Evolutionary conservation across 2,329 filamentous ascomycete genomes (phyloP).

Genomic region (Pyrenophora teres): DNA sequence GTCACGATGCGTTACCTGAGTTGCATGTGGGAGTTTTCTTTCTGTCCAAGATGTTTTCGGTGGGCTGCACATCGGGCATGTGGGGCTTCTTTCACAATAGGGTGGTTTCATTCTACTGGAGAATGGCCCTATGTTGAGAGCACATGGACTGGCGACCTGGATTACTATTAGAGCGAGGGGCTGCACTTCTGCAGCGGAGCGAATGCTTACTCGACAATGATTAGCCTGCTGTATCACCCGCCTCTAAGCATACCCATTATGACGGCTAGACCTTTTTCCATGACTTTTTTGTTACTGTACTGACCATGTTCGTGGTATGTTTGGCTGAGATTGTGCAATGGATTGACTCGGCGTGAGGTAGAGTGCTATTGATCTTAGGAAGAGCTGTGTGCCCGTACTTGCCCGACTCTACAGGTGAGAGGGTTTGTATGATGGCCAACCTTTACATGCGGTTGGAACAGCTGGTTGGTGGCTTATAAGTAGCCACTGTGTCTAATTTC

Average conservation of each 20-base stretch:
- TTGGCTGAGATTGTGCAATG: too few relatives aligned
- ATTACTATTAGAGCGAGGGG: slow-evolving; percentile 27
- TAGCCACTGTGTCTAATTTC: too few relatives aligned
- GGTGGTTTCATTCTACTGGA: slow-evolving; percentile 1
- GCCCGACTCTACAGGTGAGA: too few relatives aligned
- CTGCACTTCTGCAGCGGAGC: slow-evolving; percentile 10
- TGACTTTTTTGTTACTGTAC: background rate
- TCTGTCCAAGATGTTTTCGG: slow-evolving; percentile 32
- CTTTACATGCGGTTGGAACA: too few relatives aligned
- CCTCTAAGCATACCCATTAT: slow-evolving; percentile 23
- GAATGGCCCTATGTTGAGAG: slow-evolving; percentile 10
- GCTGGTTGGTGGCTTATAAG: too few relatives aligned
- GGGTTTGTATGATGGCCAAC: too few relatives aligned
- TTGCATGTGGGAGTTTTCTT: slow-evolving; percentile 47
- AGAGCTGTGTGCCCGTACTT: too few relatives aligned
- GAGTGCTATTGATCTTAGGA: too few relatives aligned
- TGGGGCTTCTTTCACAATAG: slow-evolving; percentile 15
- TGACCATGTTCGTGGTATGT: too few relatives aligned
- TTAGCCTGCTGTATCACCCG: slow-evolving; percentile 31
- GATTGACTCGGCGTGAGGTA: too few relatives aligned
- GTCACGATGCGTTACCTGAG: slow-evolving; percentile 34
- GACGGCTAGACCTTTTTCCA: slow-evolving; percentile 7
- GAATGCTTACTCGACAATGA: slow-evolving; percentile 24
- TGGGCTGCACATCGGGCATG: slow-evolving; percentile 26
- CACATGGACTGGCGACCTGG: slow-evolving; percentile 20